A percentile compares a stretch with the other conserved stretches of the same genome.
These are phyloP conservation scores for Geotrichum bryndzae DNA, from an alignment of 1,139 yeast genomes.

Conservation along the genomic window DNA sequence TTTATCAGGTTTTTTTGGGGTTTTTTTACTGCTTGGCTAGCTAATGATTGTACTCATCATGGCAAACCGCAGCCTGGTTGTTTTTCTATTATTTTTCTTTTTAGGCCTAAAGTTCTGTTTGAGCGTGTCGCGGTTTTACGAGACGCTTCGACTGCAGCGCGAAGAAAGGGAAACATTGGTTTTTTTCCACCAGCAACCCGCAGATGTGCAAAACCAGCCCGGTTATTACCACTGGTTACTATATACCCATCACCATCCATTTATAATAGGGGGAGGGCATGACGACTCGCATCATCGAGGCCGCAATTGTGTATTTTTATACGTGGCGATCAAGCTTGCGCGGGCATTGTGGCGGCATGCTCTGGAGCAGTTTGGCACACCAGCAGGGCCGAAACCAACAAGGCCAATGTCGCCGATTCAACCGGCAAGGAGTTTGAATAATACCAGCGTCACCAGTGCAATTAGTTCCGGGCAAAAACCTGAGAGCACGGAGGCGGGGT, in stretches of 20 bases:
- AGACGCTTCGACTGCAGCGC: not conserved
- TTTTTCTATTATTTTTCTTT: not conserved
- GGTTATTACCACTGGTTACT: not conserved
- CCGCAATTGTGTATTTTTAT: not conserved
- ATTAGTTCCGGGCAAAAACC: not conserved
- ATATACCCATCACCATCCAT: not conserved
- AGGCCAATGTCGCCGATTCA: not conserved
- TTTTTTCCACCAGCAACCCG: not conserved
- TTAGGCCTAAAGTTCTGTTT: not conserved
- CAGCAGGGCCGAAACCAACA: not conserved
- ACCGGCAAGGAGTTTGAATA: not conserved
- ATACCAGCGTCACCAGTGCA: not conserved
- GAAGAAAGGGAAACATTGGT: not conserved
- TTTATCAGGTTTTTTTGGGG: not conserved
- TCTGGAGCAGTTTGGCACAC: not conserved
- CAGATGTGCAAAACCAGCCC: not conserved
- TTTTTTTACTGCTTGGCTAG: not conserved
- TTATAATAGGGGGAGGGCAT: not conserved
- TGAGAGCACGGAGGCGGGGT: not conserved
- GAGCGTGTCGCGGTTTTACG: not conserved
- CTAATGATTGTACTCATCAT: not conserved
- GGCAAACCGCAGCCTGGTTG: not conserved
- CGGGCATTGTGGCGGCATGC: not conserved
- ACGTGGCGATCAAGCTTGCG: not conserved
- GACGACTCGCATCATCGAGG: not conserved